Base-by-base conservation (phyloP, 805 yeast species). In the Candida namnaoensis region DNA sequence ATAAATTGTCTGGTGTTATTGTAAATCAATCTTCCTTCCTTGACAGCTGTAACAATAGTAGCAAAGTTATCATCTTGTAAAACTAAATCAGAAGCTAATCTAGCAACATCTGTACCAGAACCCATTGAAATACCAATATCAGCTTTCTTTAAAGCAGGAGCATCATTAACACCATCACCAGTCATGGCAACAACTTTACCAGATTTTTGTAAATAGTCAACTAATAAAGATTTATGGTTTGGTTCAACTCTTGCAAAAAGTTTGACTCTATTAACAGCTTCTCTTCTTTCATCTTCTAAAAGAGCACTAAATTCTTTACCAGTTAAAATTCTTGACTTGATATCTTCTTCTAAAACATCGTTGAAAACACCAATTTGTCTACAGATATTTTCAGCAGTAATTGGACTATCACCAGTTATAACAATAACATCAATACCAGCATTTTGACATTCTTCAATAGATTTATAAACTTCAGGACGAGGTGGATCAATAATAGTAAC, bases 111-210 rank as follows among this genome's bases (percentile, higher is more conserved):
- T 1, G 80, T 73, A 12, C 80, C 82, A 39, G 75, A 69, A 2
- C 82, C 81, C 81, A 77, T 76, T 11, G 80, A 74, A 49, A 77
- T 69, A 42, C 82, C 82, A 42, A 77, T 77, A 53, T 77, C 81
- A 5, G 82, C 82, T 44, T 69, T 71, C 54, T 74, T 76, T 50
- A 77, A 61, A 5, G 82, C 78, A 7, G 82, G 82, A 0, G 82
- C 78, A 55, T 77, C 82, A 55, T 77, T 77, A 33, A 77, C 81
- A 45, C 82, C 82, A 55, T 77, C 82, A 36, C 80, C 80, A 9
- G 78, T 73, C 83, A 77, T 77, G 19, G 80, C 83, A 38, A 76
- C 80, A 51, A 72, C 69, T 44, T 74, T 76, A 13, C 76, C 72
- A 13, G 61, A 48, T 37, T 60, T 54, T 43, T 68, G 72, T 34